Evolutionary conservation across 805 yeast species (phyloP).

Genomic region (Cyberlindnera galapagoensis): DNA sequence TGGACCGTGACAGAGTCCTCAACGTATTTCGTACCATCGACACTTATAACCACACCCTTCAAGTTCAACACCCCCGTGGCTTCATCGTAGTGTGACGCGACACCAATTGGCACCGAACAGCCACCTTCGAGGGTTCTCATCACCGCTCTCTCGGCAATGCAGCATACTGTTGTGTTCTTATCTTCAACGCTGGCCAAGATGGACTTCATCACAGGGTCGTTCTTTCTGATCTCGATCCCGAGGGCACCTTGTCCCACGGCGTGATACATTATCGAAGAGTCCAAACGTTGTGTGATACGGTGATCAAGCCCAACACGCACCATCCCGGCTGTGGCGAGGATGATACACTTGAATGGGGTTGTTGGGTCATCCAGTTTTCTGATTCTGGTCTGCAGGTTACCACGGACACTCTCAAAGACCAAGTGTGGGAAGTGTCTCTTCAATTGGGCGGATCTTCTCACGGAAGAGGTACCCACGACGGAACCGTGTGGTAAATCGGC

Average conservation of each 20-base stretch:
- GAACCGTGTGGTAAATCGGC: constrained; percentile 78
- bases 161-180: constrained; percentile 58
- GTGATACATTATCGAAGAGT: constrained; percentile 78
- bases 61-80: constrained; percentile 42
- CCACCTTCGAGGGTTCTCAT: constrained; percentile 94
- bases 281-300: constrained; percentile 68
- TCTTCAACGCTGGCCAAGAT: constrained; percentile 64
- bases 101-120: constrained; percentile 97
- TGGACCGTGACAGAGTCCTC: constrained; percentile 39
- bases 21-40: constrained; percentile 71
- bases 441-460: constrained; percentile 89
- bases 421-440: constrained; percentile 71
- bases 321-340: constrained; percentile 91
- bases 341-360: constrained; percentile 61
- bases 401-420: constrained; percentile 78
- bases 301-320: constrained; percentile 63
- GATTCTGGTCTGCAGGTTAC: constrained; percentile 76
- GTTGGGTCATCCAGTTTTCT: constrained; percentile 69
- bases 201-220: constrained; percentile 51
- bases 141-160: constrained; percentile 82
- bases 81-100: constrained; percentile 49
- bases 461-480: constrained; percentile 90
- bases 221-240: constrained; percentile 80
- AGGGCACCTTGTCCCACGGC: constrained; percentile 99
- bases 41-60: constrained; percentile 72